Evolutionary conservation across 257 asterid genomes (phyloP), one percentile per base, ranked within the genome.

Genomic region (Fraxinus cuspidata): DNA sequence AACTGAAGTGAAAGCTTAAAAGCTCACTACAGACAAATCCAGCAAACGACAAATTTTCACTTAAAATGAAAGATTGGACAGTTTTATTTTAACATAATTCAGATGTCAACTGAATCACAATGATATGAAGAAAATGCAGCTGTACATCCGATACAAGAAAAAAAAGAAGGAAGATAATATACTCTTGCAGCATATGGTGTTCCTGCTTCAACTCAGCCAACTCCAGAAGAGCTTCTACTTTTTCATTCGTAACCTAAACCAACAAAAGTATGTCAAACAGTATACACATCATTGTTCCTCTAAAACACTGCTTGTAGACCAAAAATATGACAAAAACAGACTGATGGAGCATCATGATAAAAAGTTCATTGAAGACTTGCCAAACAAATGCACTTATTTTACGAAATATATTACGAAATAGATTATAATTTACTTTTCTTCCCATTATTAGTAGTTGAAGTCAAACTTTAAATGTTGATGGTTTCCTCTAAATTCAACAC

Each of bases 161-260:
- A 31, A 81, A 77, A 44, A 63, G 65, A 44, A 75, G 66, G 53
- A 81, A 29, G 66, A 67, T 73, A 79, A 85, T 96, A 58, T 91
- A 95, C 99, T 91, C 92, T 81, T 81, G 92, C 74, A 87, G 85
- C 44, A 82, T 56, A 76, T 83, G 85, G 63, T 66, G 75, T 38
- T 93, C 97, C 82, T 87, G 97, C 89, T 90, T 96, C 92, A 92
- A 76, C 80, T 86, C 94, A 66, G 99, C 99, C 72, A 96, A 85
- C 84, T 93, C 98, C 99, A 96, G 87, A 18, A 96, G 94, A 51
- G 92, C 90, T 88, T 87, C 92, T 77, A 96, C 99, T 85, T 96
- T 96, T 85, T 96, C 99, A 83, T 87, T 87, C 23, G 99, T 96
- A 79, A 96, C 99, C 99, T 96, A 72, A 56, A 83, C 80, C 85